Evolutionary conservation across 1,284 basidiomycete genomes (phyloP).

Genomic region (Rhodofomes roseus): DNA sequence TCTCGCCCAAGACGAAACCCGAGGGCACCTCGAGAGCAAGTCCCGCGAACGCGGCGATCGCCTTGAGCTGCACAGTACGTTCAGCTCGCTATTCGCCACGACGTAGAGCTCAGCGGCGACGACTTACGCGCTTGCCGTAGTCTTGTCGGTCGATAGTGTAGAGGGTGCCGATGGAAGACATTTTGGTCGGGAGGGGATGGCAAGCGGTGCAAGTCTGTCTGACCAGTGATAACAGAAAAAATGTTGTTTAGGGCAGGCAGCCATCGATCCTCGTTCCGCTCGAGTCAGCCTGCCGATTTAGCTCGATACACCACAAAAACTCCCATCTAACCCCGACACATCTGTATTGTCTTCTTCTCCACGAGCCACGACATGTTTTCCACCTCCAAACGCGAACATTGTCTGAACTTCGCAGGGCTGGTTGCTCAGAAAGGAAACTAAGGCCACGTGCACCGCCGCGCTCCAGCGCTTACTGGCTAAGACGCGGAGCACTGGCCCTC

Average conservation of each 20-base stretch:
- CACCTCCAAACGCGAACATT: neutral
- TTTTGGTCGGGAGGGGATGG: conserved; percentile 29
- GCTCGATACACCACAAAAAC: neutral
- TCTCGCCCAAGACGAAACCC: conserved; percentile 61
- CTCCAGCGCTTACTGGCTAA: too few relatives aligned
- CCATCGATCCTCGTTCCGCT: neutral
- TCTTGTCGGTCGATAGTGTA: conserved; percentile 42
- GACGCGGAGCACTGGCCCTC: too few relatives aligned
- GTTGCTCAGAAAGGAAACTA: neutral
- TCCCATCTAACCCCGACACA: neutral
- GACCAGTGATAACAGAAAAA: conserved; percentile 16
- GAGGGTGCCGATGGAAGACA: conserved; percentile 60
- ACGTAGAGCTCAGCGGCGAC: neutral
- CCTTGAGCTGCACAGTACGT: conserved; percentile 51
- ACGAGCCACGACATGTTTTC: neutral
- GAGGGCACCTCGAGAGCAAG: conserved; percentile 60
- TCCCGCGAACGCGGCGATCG: conserved; percentile 70
- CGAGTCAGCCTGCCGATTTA: neutral
- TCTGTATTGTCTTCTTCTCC: neutral
- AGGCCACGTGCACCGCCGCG: too few relatives aligned
- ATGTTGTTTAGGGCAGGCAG: conserved; percentile 9
- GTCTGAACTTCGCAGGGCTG: neutral
- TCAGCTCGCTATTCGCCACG: conserved; percentile 2
- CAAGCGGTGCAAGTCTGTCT: conserved; percentile 10
- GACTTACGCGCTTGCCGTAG: conserved; percentile 50